phyloP scores from a whole-genome alignment of 2,329 filamentous ascomycete species.

The Fusarium torulosum region DNA sequence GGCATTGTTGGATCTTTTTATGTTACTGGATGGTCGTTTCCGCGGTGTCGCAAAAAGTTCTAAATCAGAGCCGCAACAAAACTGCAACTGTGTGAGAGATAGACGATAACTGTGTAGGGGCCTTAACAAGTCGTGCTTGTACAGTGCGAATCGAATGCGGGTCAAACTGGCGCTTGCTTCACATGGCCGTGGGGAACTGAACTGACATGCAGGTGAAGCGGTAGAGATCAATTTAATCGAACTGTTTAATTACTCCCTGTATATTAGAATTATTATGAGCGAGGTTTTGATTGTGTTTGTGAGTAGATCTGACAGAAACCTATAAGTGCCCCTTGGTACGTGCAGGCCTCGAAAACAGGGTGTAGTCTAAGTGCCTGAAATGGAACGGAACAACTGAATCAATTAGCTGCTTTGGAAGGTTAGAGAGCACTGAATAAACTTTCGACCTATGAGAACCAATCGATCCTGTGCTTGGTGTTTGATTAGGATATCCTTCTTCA shows the following conservation, averaged over 20 bases:
- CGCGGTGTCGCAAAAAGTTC: conserved; percentile 39
- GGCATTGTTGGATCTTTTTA: conserved; percentile 57
- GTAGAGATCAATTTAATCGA: conserved; percentile 17
- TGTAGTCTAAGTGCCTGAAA: not conserved
- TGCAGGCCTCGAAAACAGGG: too few relatives aligned
- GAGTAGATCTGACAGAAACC: not conserved
- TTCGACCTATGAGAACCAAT: too few relatives aligned
- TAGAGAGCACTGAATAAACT: not conserved
- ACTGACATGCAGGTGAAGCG: conserved; percentile 11
- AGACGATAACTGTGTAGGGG: conserved; percentile 24
- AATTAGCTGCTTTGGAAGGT: too few relatives aligned
- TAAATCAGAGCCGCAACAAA: conserved; percentile 42
- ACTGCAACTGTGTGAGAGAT: conserved; percentile 67
- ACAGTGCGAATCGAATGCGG: conserved; percentile 31
- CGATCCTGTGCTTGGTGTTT: too few relatives aligned
- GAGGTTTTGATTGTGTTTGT: not conserved
- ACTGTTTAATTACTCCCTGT: not conserved
- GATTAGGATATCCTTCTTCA: too few relatives aligned
- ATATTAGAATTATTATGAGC: not conserved
- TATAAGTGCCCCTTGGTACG: not conserved
- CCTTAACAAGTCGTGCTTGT: fast-evolving
- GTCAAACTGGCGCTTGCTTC: conserved; percentile 4
- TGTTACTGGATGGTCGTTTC: conserved; percentile 27
- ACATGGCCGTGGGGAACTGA: conserved; percentile 27
- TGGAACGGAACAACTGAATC: not conserved